Conservation (phyloP, 371 early-diverging fungal species). For the Batkoa obscura region DNA sequence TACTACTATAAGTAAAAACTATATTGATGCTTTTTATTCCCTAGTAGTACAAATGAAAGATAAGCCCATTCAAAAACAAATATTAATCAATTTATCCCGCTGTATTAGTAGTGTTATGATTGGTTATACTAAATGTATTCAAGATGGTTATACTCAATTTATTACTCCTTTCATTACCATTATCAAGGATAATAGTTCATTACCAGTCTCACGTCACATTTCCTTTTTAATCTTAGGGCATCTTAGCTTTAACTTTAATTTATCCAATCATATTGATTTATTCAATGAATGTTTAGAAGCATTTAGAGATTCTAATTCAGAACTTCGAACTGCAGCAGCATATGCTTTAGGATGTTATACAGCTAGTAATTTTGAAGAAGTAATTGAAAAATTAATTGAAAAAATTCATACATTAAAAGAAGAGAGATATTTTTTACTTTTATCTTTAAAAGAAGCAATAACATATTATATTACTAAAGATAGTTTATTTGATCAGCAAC, state of each 20-base stretch:
- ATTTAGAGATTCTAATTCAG: not conserved
- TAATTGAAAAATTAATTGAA: conserved; percentile 45
- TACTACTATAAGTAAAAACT: no score
- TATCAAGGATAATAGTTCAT: not conserved
- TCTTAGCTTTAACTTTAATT: not conserved
- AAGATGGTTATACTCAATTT: not conserved
- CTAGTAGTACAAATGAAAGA: no score
- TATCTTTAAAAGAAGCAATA: conserved; percentile 62
- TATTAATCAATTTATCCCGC: no score
- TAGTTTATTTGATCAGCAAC: conserved; percentile 11
- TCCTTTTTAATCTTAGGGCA: not conserved
- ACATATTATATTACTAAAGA: conserved; percentile 31
- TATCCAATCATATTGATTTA: not conserved
- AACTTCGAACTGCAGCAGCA: conserved; percentile 63
- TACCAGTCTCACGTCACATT: not conserved
- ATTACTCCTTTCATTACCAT: not conserved
- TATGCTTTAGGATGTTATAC: conserved; percentile 66
- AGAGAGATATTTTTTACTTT: conserved; percentile 48
- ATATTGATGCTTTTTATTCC: no score
- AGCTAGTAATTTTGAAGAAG: conserved; percentile 43
- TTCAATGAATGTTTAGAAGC: not conserved
- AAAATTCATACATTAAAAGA: conserved; percentile 43
- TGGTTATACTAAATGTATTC: not conserved
- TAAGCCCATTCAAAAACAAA: no score
- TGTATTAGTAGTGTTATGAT: no score